These are phyloP conservation scores for Botrytis tulipae DNA, from an alignment of 2,329 filamentous ascomycete species.

Conservation along the genomic window DNA sequence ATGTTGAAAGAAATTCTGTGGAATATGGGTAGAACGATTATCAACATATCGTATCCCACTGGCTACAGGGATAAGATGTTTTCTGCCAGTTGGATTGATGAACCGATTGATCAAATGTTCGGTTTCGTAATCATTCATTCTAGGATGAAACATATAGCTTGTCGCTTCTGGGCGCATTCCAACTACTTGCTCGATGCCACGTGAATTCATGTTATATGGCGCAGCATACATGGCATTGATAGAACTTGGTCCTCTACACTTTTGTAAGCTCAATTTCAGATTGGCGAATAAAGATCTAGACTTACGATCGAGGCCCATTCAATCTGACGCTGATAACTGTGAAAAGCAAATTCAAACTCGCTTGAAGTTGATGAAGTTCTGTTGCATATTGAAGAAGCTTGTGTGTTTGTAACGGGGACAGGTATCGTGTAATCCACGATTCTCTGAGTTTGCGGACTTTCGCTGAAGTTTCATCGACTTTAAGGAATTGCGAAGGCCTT, in stretches of 20 bases:
- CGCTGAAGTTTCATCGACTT: constrained; percentile 2
- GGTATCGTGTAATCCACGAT: background rate
- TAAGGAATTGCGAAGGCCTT: background rate
- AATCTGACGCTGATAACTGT: background rate
- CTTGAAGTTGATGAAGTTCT: background rate
- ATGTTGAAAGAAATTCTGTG: background rate
- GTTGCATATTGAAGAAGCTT: background rate
- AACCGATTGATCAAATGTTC: no score
- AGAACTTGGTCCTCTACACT: background rate
- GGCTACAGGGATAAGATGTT: no score
- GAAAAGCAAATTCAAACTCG: background rate
- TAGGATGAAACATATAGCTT: no score
- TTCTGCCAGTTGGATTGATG: no score
- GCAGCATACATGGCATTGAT: no score
- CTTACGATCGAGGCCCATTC: background rate
- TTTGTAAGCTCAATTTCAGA: background rate
- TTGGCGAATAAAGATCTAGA: background rate
- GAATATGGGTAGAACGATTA: background rate
- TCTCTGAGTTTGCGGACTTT: background rate
- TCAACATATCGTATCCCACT: background rate
- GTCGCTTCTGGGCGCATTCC: no score
- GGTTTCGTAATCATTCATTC: no score
- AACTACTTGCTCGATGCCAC: no score
- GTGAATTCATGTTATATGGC: no score
- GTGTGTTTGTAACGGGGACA: background rate